These are phyloP conservation scores for Prunus kanzakura DNA, from an alignment of 306 rosid genomes.

Conservation along the genomic window DNA sequence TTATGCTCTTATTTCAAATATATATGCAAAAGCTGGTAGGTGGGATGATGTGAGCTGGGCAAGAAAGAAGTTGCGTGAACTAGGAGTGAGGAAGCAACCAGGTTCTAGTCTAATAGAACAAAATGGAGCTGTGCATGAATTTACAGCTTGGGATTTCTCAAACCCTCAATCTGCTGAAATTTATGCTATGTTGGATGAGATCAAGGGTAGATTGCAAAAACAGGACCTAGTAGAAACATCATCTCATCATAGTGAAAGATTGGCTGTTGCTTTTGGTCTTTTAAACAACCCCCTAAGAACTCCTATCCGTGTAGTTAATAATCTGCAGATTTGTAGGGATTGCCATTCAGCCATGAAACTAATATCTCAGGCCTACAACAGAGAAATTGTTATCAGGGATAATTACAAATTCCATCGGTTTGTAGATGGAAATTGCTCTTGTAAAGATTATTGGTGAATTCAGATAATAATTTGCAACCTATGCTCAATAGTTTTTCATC, in stretches of 20 bases:
- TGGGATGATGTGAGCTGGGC: slow-evolving; percentile 16
- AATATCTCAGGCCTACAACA: slow-evolving; percentile 9
- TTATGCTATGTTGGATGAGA: slow-evolving; percentile 19
- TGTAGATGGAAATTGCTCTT: slow-evolving; percentile 9
- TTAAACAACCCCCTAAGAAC: background rate
- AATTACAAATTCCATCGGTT: slow-evolving; percentile 23
- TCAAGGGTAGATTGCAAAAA: slow-evolving; percentile 4
- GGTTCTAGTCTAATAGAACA: slow-evolving; percentile 24
- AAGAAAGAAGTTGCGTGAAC: slow-evolving; percentile 22
- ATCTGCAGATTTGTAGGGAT: slow-evolving; percentile 21
- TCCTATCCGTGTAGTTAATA: slow-evolving; percentile 26
- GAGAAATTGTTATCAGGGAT: slow-evolving; percentile 21
- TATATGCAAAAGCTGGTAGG: slow-evolving; percentile 18
- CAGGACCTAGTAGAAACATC: slow-evolving; percentile 15
- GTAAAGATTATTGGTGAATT: slow-evolving; percentile 29
- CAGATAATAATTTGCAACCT: background rate
- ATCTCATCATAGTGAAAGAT: slow-evolving; percentile 18
- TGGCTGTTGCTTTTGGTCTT: slow-evolving; percentile 22
- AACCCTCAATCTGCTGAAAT: slow-evolving; percentile 13
- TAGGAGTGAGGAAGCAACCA: slow-evolving; percentile 26
- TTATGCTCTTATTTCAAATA: slow-evolving; percentile 21
- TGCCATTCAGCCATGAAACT: slow-evolving; percentile 30
- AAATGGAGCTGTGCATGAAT: slow-evolving; percentile 15
- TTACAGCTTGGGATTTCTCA: slow-evolving; percentile 28
- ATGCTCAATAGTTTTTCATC: background rate